A percentile compares a stretch with the other conserved stretches of the same genome.
phyloP scores from a whole-genome alignment of 2,329 filamentous ascomycete species.

The Aspergillus ibericus region DNA sequence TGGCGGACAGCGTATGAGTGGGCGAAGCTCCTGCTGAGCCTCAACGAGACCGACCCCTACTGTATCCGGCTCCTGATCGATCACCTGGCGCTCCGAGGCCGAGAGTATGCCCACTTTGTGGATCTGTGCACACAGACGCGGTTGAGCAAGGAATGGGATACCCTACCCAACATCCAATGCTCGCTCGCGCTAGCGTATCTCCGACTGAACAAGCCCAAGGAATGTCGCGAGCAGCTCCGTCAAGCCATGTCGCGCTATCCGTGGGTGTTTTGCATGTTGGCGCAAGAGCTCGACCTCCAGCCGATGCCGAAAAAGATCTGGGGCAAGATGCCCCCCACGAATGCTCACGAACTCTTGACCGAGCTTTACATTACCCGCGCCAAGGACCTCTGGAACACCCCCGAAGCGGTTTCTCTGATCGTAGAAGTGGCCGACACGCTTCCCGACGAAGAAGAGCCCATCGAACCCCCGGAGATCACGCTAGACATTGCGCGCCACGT shows the following conservation, averaged over 20 bases:
- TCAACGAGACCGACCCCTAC: conserved; percentile 80
- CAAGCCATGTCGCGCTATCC: conserved; percentile 72
- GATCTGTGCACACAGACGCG: conserved; percentile 60
- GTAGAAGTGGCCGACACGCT: conserved; percentile 65
- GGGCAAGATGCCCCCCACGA: conserved; percentile 69
- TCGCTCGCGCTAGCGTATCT: conserved; percentile 75
- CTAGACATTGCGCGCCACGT: conserved; percentile 70
- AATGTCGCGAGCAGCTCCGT: conserved; percentile 65
- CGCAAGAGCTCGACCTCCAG: conserved; percentile 76
- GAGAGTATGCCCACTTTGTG: conserved; percentile 74
- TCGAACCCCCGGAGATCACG: conserved; percentile 50
- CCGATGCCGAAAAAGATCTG: conserved; percentile 76
- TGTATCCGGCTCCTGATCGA: conserved; percentile 79
- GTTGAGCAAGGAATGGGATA: conserved; percentile 53
- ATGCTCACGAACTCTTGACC: conserved; percentile 67
- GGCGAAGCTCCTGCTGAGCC: conserved; percentile 76
- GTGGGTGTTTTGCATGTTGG: conserved; percentile 80
- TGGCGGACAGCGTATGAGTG: conserved; percentile 92
- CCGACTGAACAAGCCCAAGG: conserved; percentile 65
- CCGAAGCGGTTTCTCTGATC: conserved; percentile 67
- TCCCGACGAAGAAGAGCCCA: conserved; percentile 42
- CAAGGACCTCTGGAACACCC: conserved; percentile 83
- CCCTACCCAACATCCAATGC: conserved; percentile 70
- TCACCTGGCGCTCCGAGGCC: conserved; percentile 76
- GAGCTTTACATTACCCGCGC: conserved; percentile 74